phyloP scores from a whole-genome alignment of 441 rosid species.

The Capsella rubella region DNA sequence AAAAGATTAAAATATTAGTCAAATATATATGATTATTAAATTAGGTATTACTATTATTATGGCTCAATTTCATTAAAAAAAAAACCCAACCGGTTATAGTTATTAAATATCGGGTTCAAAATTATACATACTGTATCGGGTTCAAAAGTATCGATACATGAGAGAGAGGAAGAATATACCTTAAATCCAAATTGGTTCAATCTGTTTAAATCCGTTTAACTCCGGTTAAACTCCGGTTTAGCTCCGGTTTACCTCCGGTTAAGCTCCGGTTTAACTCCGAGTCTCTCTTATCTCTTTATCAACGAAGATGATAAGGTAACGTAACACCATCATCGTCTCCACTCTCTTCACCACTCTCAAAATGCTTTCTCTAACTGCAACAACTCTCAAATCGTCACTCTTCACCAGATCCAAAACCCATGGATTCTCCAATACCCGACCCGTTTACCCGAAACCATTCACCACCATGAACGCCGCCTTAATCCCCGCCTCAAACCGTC shows the following conservation, averaged over 20 bases:
- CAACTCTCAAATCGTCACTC: slow-evolving; percentile 37
- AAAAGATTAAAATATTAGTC: too few species aligned
- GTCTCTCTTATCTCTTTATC: slow-evolving; percentile 27
- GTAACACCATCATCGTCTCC: slow-evolving; percentile 14
- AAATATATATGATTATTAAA: too few species aligned
- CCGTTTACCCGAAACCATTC: slow-evolving; percentile 31
- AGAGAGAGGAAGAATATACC: too few species aligned
- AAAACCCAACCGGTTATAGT: too few species aligned
- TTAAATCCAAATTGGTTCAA: too few species aligned
- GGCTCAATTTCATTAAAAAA: too few species aligned
- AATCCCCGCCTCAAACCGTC: slow-evolving; percentile 41
- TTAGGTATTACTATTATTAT: too few species aligned
- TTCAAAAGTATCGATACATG: too few species aligned
- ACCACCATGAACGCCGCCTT: slow-evolving; percentile 28
- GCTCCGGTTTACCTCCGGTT: slow-evolving; percentile 9
- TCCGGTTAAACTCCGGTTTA: slow-evolving; percentile 18
- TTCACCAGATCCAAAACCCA: slow-evolving; percentile 28
- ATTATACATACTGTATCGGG: too few species aligned
- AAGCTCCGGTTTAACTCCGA: slow-evolving; percentile 15
- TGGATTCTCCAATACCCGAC: slow-evolving; percentile 18
- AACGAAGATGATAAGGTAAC: slow-evolving; percentile 9
- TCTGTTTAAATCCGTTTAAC: too few species aligned
- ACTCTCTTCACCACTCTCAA: slow-evolving; percentile 25
- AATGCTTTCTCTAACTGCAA: slow-evolving; percentile 38
- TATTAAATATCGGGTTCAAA: too few species aligned